phyloP scores from a whole-genome alignment of 192 early-diverging fungal species.

The Piromyces finnis region DNA sequence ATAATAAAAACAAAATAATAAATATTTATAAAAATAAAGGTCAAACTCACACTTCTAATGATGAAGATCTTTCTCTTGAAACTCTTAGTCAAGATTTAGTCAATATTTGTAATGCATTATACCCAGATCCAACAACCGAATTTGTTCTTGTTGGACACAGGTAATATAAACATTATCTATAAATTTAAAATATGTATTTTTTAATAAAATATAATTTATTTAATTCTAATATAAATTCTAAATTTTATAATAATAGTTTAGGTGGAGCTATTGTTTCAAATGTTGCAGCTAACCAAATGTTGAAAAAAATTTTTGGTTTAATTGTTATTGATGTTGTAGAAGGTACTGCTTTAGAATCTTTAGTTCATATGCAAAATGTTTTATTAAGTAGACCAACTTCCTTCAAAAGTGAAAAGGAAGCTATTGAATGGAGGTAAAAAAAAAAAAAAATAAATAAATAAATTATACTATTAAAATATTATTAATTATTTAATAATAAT shows the following conservation, averaged over 20 bases:
- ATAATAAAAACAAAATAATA: no score
- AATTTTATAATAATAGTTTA: slow-evolving; percentile 25
- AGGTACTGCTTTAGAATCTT: slow-evolving; percentile 39
- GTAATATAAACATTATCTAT: slow-evolving; percentile 12
- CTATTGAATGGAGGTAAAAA: slow-evolving; percentile 33
- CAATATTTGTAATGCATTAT: slow-evolving; percentile 19
- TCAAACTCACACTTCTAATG: slow-evolving; percentile 17
- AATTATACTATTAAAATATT: neutral
- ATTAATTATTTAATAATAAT: no score
- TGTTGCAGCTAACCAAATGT: slow-evolving; percentile 22
- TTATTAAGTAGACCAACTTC: slow-evolving; percentile 19
- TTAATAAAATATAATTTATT: no score
- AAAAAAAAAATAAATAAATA: neutral
- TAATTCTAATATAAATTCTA: no score
- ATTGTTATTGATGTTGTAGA: slow-evolving; percentile 65
- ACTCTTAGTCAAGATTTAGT: slow-evolving; percentile 36
- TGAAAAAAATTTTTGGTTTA: slow-evolving; percentile 35
- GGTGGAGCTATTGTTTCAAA: slow-evolving; percentile 59
- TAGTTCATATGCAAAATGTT: slow-evolving; percentile 21
- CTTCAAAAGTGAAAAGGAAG: slow-evolving; percentile 24
- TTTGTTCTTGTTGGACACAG: slow-evolving; percentile 63
- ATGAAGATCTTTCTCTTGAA: slow-evolving; percentile 30
- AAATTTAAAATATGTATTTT: neutral
- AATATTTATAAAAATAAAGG: slow-evolving; percentile 13
- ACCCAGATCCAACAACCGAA: slow-evolving; percentile 22